Evolutionary conservation across 768 basidiomycete genomes (phyloP), one percentile per base, ranked within the genome.

Genomic region (Cubamyces sp.): DNA sequence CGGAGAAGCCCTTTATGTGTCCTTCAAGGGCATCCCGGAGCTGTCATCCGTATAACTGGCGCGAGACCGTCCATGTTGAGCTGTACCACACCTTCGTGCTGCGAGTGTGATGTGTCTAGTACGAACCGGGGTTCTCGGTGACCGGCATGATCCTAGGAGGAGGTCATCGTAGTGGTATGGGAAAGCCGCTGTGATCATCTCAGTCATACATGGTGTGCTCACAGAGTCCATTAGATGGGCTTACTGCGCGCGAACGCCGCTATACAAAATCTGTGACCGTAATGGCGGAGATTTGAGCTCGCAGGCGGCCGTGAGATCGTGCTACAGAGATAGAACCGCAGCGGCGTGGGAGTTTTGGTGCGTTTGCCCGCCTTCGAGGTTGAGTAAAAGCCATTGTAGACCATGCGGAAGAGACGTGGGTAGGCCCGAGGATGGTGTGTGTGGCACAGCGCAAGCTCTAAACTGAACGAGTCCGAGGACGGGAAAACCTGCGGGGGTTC

Each of bases 1-100:
- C 54, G 19, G 43, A 43, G 18, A 56, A 46, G 45, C 34, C 45
- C 47, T 56, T n/a, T 56, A 46, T 56, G 28, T 56, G 43, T 46
- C 54, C 16, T 43, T 34, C 39, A 45, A n/a, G 54, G 9, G 12
- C 26, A 34, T 55, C 7, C 34, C 28, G 46, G 21, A 26, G 19
- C 37, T 49, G 47, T 48, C 39, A 28, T 50, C 47, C 48, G 23
- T 19, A 28, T 16, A 11, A 5, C 47, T 42, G 47, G 57, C 57
- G 47, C 47, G 47, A 18, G 47, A 41, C 6, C 23, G 26, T 2
- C 30, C 18, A n/a, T 18, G 25, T 30, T 21, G 57, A 47, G 57
- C 16, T 16, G 19, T 49, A 58, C 57, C 57, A 25, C 12, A 49
- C 18, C 47, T 16, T 50, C 57, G 57, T 50, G 21, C 15, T 40